These are phyloP conservation scores for Hordeum pubiflorum DNA, from an alignment of 202 grass and related monocot species.

Conservation along the genomic window DNA sequence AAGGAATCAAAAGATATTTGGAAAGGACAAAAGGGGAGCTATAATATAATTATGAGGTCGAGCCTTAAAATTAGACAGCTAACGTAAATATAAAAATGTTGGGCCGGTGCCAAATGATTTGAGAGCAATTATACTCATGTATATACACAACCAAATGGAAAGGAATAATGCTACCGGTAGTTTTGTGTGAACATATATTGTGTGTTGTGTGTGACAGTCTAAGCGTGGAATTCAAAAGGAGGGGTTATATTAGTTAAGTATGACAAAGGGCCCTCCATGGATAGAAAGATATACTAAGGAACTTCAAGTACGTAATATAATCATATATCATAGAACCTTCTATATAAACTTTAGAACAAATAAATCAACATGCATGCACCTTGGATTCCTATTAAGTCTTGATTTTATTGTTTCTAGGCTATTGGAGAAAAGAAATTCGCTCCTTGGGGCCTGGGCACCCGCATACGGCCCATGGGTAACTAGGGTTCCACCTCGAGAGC, in stretches of 20 bases:
- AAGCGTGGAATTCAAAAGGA: neutral
- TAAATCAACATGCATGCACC: neutral
- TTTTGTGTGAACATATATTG: neutral
- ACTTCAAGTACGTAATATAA: neutral
- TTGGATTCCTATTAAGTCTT: neutral
- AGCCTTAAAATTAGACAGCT: constrained; percentile 37
- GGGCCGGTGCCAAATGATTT: constrained; percentile 42
- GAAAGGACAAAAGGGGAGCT: neutral
- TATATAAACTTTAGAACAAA: neutral
- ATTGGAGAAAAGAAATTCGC: no score
- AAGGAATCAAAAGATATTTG: constrained; percentile 6
- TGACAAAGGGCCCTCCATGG: neutral
- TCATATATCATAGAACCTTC: neutral
- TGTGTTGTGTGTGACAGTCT: neutral
- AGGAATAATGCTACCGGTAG: constrained; percentile 21
- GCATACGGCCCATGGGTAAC: neutral
- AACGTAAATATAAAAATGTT: constrained; percentile 26
- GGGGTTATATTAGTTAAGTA: neutral
- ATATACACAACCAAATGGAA: constrained; percentile 29
- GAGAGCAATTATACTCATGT: constrained; percentile 31
- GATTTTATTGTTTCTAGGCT: no score
- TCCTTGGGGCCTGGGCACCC: no score
- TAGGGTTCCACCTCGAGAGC: neutral
- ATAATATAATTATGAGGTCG: neutral
- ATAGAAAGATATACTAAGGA: neutral